Conservation (phyloP, 371 early-diverging fungal genomes). For the Umbelopsis sp. region DNA sequence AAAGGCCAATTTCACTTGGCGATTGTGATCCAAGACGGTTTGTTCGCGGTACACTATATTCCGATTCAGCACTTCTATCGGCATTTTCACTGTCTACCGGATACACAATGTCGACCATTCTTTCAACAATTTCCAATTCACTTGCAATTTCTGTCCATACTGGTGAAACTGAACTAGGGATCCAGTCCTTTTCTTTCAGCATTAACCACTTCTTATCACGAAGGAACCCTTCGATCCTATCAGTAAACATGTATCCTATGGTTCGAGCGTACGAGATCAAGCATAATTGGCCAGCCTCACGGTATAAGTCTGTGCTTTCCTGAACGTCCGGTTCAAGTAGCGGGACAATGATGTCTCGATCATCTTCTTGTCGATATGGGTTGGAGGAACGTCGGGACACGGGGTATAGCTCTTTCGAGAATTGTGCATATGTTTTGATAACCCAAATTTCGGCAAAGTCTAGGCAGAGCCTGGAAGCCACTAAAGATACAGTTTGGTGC, state of each 20-base stretch:
- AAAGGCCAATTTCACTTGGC: background rate
- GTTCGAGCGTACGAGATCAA: slow-evolving; percentile 28
- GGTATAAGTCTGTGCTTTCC: slow-evolving; percentile 31
- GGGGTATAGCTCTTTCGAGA: slow-evolving; percentile 37
- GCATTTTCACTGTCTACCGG: slow-evolving; percentile 20
- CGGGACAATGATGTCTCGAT: slow-evolving; percentile 23
- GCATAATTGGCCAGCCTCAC: slow-evolving; percentile 33
- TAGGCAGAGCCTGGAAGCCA: slow-evolving; percentile 55
- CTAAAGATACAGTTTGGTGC: slow-evolving; percentile 28
- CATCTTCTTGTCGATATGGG: slow-evolving; percentile 6
- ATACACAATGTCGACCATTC: slow-evolving; percentile 29
- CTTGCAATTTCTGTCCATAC: slow-evolving; percentile 29
- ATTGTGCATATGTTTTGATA: slow-evolving; percentile 40
- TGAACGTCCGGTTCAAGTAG: slow-evolving; percentile 30
- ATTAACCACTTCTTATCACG: slow-evolving; percentile 8
- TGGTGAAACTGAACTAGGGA: slow-evolving; percentile 26
- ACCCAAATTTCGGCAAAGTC: slow-evolving; percentile 48
- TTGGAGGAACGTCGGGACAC: slow-evolving; percentile 9
- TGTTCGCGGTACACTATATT: background rate
- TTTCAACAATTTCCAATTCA: slow-evolving; percentile 32
- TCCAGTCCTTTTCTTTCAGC: background rate
- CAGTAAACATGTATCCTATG: slow-evolving; percentile 28
- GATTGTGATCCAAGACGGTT: slow-evolving; percentile 24
- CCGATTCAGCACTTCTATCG: slow-evolving; percentile 6
- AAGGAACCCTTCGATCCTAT: background rate